These are phyloP conservation scores for Penicillium aurantiogriseum DNA, from an alignment of 2,329 filamentous ascomycete genomes.

Conservation along the genomic window DNA sequence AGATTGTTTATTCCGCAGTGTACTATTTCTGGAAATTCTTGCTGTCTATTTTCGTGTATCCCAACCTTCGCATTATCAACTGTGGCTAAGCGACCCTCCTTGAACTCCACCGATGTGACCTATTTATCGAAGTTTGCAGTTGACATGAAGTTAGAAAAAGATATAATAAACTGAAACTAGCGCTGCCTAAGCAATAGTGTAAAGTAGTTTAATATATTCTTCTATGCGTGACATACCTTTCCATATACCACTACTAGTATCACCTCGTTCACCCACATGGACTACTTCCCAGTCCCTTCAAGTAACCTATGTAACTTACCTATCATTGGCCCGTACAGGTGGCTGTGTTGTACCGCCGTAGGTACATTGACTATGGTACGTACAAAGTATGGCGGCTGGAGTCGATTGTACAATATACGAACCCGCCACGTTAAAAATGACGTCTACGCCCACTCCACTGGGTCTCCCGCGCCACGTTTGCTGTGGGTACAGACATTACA, in stretches of 20 bases:
- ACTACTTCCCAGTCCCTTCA: not conserved
- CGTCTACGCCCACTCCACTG: not conserved
- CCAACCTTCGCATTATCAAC: not conserved
- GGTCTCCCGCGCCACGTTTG: not conserved
- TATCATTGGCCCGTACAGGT: not conserved
- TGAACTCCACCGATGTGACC: not conserved
- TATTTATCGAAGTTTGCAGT: not conserved
- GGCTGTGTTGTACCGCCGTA: not conserved
- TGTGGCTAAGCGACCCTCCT: not conserved
- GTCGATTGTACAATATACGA: not conserved
- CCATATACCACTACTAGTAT: not conserved
- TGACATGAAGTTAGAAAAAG: not conserved
- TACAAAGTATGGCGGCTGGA: not conserved
- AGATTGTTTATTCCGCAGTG: too few relatives aligned
- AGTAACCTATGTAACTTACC: too few relatives aligned
- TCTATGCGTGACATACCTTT: not conserved
- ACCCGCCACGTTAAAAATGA: slow-evolving; percentile 2
- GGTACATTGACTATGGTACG: not conserved
- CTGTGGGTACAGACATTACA: not conserved
- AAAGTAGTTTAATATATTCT: not conserved
- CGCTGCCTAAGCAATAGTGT: not conserved
- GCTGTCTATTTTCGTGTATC: not conserved
- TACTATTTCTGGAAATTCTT: not conserved
- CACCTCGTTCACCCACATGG: too few relatives aligned
- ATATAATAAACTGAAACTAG: slow-evolving; percentile 2